These are phyloP conservation scores for Elsinoe necatrix DNA, from an alignment of 2,329 filamentous ascomycete species.

Conservation along the genomic window DNA sequence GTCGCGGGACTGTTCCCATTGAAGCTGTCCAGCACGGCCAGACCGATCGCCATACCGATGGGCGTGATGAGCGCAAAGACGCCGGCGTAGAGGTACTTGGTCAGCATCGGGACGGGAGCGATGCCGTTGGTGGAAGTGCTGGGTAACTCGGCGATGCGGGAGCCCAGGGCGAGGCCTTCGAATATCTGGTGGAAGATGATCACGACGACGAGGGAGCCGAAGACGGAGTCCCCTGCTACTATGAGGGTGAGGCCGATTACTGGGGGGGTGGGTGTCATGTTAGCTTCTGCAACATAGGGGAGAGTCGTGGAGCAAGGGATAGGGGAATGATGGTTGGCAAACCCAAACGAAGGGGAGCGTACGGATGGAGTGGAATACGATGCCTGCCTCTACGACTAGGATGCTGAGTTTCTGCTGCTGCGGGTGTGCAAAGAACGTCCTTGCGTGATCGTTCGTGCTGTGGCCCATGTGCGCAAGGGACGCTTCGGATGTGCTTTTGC, in stretches of 20 bases:
- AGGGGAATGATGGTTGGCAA: too few relatives aligned
- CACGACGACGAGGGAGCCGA: conserved; percentile 48
- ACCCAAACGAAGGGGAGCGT: too few relatives aligned
- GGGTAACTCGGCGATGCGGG: conserved; percentile 56
- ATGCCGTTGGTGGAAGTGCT: conserved; percentile 20
- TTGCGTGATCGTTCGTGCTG: background rate
- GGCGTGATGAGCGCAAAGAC: conserved; percentile 65
- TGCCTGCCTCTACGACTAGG: conserved; percentile 62
- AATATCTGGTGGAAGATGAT: conserved; percentile 75
- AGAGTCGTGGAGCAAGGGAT: too few relatives aligned
- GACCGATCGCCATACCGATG: conserved; percentile 71
- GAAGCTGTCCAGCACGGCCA: conserved; percentile 60
- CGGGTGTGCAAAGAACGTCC: conserved; percentile 2
- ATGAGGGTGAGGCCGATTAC: conserved; percentile 57
- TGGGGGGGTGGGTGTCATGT: conserved; percentile 27
- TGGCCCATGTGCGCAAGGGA: conserved; percentile 4
- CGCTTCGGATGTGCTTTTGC: conserved; percentile 5
- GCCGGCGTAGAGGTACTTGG: conserved; percentile 53
- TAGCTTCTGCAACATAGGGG: too few relatives aligned
- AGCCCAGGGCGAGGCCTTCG: conserved; percentile 65
- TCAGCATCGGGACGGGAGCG: conserved; percentile 22
- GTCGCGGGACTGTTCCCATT: conserved; percentile 65
- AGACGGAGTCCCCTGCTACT: conserved; percentile 43
- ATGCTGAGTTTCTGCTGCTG: conserved; percentile 43
- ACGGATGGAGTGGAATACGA: conserved; percentile 67